A percentile compares a stretch with the other conserved stretches of the same genome.
phyloP scores from a whole-genome alignment of 1,284 basidiomycete species.

The Microbotryomycetes sp. region DNA sequence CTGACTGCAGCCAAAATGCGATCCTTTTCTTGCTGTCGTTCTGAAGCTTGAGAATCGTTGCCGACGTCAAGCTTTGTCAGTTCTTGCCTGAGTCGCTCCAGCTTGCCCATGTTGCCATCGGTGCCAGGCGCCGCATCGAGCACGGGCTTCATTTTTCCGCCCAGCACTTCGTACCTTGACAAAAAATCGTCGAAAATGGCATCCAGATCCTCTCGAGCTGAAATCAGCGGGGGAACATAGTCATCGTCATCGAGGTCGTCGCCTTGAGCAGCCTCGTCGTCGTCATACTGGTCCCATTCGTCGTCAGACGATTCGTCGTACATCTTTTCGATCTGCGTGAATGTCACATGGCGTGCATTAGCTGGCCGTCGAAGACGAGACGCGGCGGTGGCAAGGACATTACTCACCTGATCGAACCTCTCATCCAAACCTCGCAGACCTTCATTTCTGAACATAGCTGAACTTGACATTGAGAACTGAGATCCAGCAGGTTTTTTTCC shows the following conservation, averaged over 20 bases:
- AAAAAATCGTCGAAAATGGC: constrained; percentile 91
- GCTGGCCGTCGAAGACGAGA: constrained; percentile 4
- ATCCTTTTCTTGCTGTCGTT: constrained; percentile 44
- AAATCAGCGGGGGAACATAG: constrained; percentile 66
- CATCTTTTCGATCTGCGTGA: constrained; percentile 59
- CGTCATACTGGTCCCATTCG: constrained; percentile 21
- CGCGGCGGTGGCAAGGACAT: neutral
- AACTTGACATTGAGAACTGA: constrained; percentile 94
- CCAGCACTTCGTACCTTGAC: constrained; percentile 81
- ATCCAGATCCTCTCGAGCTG: constrained; percentile 68
- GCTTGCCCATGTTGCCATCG: constrained; percentile 55
- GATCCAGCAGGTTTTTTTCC: constrained; percentile 44
- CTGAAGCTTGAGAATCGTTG: constrained; percentile 36
- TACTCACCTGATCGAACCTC: constrained; percentile 77
- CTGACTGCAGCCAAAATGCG: constrained; percentile 33
- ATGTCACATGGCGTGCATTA: constrained; percentile 40
- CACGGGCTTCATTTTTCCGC: constrained; percentile 67
- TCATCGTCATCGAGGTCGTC: constrained; percentile 49
- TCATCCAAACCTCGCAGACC: constrained; percentile 84
- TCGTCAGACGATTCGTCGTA: constrained; percentile 50
- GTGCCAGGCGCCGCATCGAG: constrained; percentile 37
- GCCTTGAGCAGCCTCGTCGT: constrained; percentile 43
- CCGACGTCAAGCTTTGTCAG: constrained; percentile 55
- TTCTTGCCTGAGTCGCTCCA: constrained; percentile 69
- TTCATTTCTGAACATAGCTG: constrained; percentile 89